Percentiles rank a stretch among this genome's conserved stretches.
phyloP scores from a whole-genome alignment of 495 filamentous ascomycete genomes.

The Pseudomonodictys pantanalensis region DNA sequence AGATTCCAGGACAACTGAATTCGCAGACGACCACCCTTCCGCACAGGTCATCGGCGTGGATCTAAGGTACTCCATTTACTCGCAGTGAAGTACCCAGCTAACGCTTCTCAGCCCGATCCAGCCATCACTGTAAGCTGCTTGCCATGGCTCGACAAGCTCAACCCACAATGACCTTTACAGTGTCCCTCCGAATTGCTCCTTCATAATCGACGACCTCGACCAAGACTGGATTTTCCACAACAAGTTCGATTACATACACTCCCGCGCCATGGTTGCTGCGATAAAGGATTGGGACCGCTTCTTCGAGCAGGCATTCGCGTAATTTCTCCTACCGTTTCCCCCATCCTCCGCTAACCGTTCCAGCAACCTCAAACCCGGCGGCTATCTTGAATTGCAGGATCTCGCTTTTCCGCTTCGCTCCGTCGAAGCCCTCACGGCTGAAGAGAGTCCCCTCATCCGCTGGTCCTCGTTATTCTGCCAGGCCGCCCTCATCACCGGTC shows the following conservation, averaged over 20 bases:
- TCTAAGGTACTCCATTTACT: constrained; percentile 6
- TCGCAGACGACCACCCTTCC: constrained; percentile 33
- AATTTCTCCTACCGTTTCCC: background rate
- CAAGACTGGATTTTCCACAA: constrained; percentile 25
- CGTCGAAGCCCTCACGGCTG: constrained; percentile 6
- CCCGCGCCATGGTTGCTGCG: constrained; percentile 24
- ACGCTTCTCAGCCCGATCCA: constrained; percentile 23
- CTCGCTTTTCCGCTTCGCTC: constrained; percentile 17
- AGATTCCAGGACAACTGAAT: constrained; percentile 23
- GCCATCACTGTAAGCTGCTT: constrained; percentile 8
- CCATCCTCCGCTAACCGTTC: background rate
- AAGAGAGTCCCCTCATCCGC: constrained; percentile 14
- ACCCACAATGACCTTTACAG: background rate
- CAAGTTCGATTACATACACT: constrained; percentile 29
- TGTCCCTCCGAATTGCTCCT: constrained; percentile 31
- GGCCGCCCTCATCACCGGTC: constrained; percentile 11
- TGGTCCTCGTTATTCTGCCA: constrained; percentile 19
- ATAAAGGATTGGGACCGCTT: constrained; percentile 27
- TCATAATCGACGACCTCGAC: constrained; percentile 28
- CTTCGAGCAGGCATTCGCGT: constrained; percentile 20
- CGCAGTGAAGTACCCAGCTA: background rate
- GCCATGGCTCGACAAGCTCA: background rate
- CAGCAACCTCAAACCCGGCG: constrained; percentile 27
- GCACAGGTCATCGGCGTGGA: constrained; percentile 31
- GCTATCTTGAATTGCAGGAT: constrained; percentile 29